Evolutionary conservation across 495 filamentous ascomycete species (phyloP).

Genomic region (Astrothelium macrocarpum): DNA sequence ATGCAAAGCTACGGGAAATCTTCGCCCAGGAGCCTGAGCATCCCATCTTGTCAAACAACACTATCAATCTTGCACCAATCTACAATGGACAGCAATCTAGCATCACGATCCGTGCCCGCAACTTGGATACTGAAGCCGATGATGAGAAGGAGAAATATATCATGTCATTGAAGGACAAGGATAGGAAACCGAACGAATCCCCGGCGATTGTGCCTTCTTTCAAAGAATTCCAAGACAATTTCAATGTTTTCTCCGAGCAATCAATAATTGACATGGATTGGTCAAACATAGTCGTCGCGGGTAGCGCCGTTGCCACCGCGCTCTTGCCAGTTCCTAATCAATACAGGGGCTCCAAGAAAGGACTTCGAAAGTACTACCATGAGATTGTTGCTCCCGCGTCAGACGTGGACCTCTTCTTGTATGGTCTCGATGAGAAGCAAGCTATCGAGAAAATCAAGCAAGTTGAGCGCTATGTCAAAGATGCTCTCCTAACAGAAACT

Average conservation of each 20-base stretch:
- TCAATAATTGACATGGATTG: slow-evolving; percentile 57
- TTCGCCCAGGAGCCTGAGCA: slow-evolving; percentile 62
- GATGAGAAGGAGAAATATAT: slow-evolving; percentile 58
- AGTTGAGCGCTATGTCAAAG: slow-evolving; percentile 59
- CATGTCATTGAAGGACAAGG: slow-evolving; percentile 51
- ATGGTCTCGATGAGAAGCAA: slow-evolving; percentile 60
- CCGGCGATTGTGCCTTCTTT: slow-evolving; percentile 54
- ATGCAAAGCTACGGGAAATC: slow-evolving; percentile 55
- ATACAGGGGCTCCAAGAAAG: slow-evolving; percentile 53
- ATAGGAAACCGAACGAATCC: slow-evolving; percentile 49
- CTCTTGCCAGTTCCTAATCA: slow-evolving; percentile 60
- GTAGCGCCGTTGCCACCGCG: slow-evolving; percentile 64
- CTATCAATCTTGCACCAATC: slow-evolving; percentile 60
- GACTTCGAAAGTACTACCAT: slow-evolving; percentile 65
- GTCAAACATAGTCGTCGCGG: slow-evolving; percentile 68
- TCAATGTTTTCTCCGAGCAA: slow-evolving; percentile 66
- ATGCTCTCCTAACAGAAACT: slow-evolving; percentile 64
- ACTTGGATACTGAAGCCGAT: slow-evolving; percentile 47
- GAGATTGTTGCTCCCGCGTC: slow-evolving; percentile 69
- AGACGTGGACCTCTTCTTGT: slow-evolving; percentile 77
- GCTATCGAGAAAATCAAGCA: slow-evolving; percentile 72
- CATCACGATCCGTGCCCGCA: slow-evolving; percentile 53
- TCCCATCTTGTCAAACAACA: slow-evolving; percentile 45
- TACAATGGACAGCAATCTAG: slow-evolving; percentile 49
- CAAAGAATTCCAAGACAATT: slow-evolving; percentile 64